Percentiles rank a stretch among this genome's conserved stretches.
Conservation (phyloP, 306 rosid genomes). For the Cajanus cajan region DNA sequence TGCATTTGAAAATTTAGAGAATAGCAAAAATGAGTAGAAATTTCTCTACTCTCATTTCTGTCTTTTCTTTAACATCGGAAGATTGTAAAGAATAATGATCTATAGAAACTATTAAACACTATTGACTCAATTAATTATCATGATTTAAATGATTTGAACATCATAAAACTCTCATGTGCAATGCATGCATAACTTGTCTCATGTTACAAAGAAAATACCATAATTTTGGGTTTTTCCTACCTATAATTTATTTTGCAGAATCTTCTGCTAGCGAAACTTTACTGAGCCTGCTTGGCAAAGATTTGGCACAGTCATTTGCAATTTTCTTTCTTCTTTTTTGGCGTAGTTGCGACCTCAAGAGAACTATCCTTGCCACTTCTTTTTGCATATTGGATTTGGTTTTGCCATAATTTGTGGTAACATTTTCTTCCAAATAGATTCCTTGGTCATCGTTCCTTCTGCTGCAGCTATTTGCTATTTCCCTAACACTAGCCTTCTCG, state of each 20-base stretch:
- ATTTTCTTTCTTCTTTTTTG: slow-evolving; percentile 34
- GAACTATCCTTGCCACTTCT: slow-evolving; percentile 53
- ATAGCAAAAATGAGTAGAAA: neutral
- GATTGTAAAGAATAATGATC: neutral
- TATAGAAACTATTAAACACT: neutral
- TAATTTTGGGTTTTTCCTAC: slow-evolving; percentile 9
- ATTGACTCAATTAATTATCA: neutral
- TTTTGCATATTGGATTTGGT: slow-evolving; percentile 28
- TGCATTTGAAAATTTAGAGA: neutral
- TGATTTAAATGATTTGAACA: neutral
- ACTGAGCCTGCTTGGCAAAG: slow-evolving; percentile 57
- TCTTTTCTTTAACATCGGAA: neutral
- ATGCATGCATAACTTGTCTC: neutral
- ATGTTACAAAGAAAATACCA: neutral
- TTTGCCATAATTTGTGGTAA: neutral
- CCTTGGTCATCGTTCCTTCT: slow-evolving; percentile 39
- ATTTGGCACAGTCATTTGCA: slow-evolving; percentile 23
- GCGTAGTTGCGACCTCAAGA: slow-evolving; percentile 39
- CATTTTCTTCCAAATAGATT: slow-evolving; percentile 10
- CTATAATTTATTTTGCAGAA: slow-evolving; percentile 26
- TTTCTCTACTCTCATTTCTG: too few relatives aligned
- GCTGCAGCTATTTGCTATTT: slow-evolving; percentile 22
- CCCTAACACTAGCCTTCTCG: slow-evolving; percentile 31
- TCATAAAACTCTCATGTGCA: neutral
- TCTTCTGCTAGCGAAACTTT: slow-evolving; percentile 56